A percentile compares a stretch with the other conserved stretches of the same genome.
Conservation (phyloP, 352 stramenopile genomes). For the Globisporangium cederbergense region DNA sequence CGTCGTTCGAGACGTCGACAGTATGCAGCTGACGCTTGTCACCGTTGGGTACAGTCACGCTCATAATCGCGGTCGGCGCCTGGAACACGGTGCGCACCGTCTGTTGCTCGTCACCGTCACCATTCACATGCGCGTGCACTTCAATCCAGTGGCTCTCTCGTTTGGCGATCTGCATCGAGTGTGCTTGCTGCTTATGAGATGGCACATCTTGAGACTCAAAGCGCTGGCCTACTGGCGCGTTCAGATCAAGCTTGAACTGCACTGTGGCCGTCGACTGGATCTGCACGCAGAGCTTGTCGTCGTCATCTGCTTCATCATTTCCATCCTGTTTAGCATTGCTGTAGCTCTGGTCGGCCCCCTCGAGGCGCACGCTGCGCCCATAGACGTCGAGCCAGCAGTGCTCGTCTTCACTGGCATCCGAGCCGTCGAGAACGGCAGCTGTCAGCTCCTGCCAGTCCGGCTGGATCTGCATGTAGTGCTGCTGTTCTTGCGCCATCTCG, state of each 20-base stretch:
- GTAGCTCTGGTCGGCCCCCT: neutral
- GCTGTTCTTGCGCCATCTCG: neutral
- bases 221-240: neutral
- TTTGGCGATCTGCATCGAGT: conserved; percentile 34
- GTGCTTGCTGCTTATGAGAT: neutral
- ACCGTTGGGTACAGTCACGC: conserved; percentile 1
- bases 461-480: conserved; percentile 63
- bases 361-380: conserved; percentile 27
- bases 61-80: conserved; percentile 32
- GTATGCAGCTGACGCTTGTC: conserved; percentile 35
- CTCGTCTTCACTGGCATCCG: conserved; percentile 4
- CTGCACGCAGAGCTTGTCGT: conserved; percentile 3
- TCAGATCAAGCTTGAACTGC: conserved; percentile 43
- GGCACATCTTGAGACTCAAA: neutral
- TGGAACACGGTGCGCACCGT: conserved; percentile 48
- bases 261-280: conserved; percentile 24
- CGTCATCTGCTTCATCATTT: no score
- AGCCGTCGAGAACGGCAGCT: neutral
- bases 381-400: conserved; percentile 57
- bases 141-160: conserved; percentile 46
- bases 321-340: neutral
- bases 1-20: conserved; percentile 49
- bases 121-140: conserved; percentile 25
- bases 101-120: conserved; percentile 6
- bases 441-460: conserved; percentile 45